Evolutionary conservation across 495 filamentous ascomycete genomes (phyloP).

Genomic region (Thermochaetoides thermophila): DNA sequence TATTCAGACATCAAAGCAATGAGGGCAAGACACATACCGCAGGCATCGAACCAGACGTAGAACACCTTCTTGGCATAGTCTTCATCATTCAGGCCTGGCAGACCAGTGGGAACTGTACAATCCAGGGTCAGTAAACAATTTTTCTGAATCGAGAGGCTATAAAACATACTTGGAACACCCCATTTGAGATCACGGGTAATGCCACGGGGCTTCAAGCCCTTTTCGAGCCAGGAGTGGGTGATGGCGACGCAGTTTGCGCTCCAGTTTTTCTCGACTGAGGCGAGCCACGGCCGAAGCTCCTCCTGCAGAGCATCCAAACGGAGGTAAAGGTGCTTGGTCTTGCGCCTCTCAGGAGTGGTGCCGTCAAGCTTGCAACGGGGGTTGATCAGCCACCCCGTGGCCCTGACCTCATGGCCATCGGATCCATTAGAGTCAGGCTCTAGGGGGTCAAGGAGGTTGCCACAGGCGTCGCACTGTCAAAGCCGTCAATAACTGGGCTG

Average conservation of each 20-base stretch:
- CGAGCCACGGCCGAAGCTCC: conserved; percentile 56
- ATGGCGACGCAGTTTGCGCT: conserved; percentile 58
- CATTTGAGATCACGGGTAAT: conserved; percentile 91
- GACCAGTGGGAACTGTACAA: conserved; percentile 14
- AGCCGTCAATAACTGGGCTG: background rate
- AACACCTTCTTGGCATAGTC: conserved; percentile 68
- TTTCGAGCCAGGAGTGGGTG: conserved; percentile 64
- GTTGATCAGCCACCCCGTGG: conserved; percentile 28
- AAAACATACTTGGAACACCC: conserved; percentile 41
- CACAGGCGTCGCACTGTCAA: conserved; percentile 72
- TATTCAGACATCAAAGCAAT: background rate
- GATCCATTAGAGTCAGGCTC: conserved; percentile 20
- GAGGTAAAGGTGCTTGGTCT: conserved; percentile 53
- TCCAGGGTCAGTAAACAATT: conserved; percentile 7
- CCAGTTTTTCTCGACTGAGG: conserved; percentile 43
- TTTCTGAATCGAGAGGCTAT: no score
- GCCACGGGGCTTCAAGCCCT: conserved; percentile 66
- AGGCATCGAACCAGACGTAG: conserved; percentile 98
- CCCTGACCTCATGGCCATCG: conserved; percentile 12
- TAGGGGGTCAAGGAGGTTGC: conserved; percentile 63
- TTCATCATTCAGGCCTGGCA: conserved; percentile 13
- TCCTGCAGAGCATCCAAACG: conserved; percentile 65
- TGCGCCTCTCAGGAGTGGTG: conserved; percentile 54
- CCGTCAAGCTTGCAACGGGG: conserved; percentile 71
- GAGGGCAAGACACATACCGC: conserved; percentile 26